Evolutionary conservation across 148 eudicot species (phyloP), one percentile per base, ranked within the genome.

Genomic region (Amaranthus palmeri): DNA sequence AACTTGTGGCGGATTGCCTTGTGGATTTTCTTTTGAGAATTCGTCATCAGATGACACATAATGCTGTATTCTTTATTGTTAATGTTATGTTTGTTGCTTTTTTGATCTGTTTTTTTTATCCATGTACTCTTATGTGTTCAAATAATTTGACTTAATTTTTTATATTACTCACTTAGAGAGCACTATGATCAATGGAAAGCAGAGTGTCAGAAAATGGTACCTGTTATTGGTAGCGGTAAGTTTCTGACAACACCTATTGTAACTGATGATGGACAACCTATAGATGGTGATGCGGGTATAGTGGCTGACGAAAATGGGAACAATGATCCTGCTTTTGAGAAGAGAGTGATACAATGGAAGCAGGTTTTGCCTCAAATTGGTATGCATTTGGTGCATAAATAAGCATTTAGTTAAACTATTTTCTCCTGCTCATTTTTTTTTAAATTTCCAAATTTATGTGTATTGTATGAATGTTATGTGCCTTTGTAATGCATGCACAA

Each of bases 291-390:
- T 51, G 65, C 79, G 43, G 76, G 75, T 73, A 65, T 45, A 42
- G 15, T 44, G 3, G 68, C 71, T 67, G 59, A 72, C 47, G 84
- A 73, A 66, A 74, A 72, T 46, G 74, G 15, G 41, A 70, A 46
- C 42, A 40, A 45, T 60, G 83, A 81, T 77, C 76, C 81, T 68
- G 72, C 65, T 48, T 44, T 68, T 61, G 82, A 84, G 74, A 82
- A 86, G 85, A 89, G 85, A 82, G 86, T 85, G 83, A 74, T 78
- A 36, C 88, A 83, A 74, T 93, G 98, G 98, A 91, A 85, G 90
- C 96, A 81, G 69, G 60, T 75, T 75, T 87, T 93, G 80, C 91
- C 83, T 77, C 98, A 93, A 84, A 93, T 93, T 75, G 98, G 98
- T 93, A 85, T 67, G 91, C 77, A 74, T 54, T 70, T 57, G 67